Evolutionary conservation across 2,329 filamentous ascomycete species (phyloP).

Genomic region (Rugonectria rugulosa): DNA sequence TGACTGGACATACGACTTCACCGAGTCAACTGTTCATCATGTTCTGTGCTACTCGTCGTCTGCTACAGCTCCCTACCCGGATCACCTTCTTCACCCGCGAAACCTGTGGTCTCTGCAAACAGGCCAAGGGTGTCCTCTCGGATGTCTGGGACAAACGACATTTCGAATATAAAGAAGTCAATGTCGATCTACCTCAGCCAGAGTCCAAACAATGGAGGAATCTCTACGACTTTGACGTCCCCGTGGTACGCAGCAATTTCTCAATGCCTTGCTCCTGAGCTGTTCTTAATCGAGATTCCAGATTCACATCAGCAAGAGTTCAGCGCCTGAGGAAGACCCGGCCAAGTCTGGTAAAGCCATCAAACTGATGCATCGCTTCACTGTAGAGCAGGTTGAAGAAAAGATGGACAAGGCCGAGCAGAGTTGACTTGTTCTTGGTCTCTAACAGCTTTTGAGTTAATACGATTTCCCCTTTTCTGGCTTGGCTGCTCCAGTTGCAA

Average conservation of each 20-base stretch:
- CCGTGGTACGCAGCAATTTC: slow-evolving; percentile 65
- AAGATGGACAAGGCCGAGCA: slow-evolving; percentile 71
- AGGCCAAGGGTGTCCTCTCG: slow-evolving; percentile 73
- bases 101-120: slow-evolving; percentile 74
- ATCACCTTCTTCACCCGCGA: slow-evolving; percentile 80
- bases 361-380: slow-evolving; percentile 83
- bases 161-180: slow-evolving; percentile 74
- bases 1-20: slow-evolving; percentile 16
- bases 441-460: slow-evolving; percentile 29
- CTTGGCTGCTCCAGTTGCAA: slow-evolving; percentile 52
- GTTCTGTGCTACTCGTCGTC: slow-evolving; percentile 57
- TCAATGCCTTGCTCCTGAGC: not conserved
- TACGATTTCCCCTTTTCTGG: slow-evolving; percentile 52
- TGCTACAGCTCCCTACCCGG: slow-evolving; percentile 61
- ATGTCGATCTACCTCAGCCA: slow-evolving; percentile 74
- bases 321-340: slow-evolving; percentile 58
- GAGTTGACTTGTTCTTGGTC: slow-evolving; percentile 16
- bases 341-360: slow-evolving; percentile 64
- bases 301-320: slow-evolving; percentile 70
- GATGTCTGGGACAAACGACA: slow-evolving; percentile 71
- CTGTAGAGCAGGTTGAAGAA: slow-evolving; percentile 67
- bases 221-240: slow-evolving; percentile 82
- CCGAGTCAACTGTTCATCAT: slow-evolving; percentile 55
- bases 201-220: slow-evolving; percentile 72
- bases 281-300: slow-evolving; percentile 39